phyloP scores from a whole-genome alignment of 176 grass and related monocot species.

The Alopecurus myosuroides region DNA sequence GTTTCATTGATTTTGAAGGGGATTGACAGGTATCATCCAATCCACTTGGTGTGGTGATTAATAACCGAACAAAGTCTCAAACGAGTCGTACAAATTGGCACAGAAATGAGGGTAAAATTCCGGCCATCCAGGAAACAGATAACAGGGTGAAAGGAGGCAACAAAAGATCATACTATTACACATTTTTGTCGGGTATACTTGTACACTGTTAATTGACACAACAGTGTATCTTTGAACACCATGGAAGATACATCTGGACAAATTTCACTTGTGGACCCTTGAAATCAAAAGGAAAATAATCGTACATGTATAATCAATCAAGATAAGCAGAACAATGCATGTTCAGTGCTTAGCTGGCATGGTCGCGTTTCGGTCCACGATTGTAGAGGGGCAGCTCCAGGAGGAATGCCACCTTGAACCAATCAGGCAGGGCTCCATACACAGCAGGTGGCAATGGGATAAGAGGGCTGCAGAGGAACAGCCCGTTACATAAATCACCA shows the following conservation, averaged over 20 bases:
- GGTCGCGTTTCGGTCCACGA: slow-evolving; percentile 34
- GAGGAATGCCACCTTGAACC: slow-evolving; percentile 88
- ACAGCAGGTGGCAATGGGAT: slow-evolving; percentile 69
- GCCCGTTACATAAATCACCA: background rate
- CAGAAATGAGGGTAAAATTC: no score
- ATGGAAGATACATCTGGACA: background rate
- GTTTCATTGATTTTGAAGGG: no score
- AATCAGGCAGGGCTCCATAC: slow-evolving; percentile 66
- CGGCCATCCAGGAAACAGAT: no score
- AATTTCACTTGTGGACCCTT: background rate
- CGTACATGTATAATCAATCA: slow-evolving; percentile 16
- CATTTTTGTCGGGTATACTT: no score
- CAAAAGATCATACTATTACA: no score
- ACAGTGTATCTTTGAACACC: background rate
- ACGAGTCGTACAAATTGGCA: no score
- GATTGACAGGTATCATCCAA: no score
- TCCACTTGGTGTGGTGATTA: no score
- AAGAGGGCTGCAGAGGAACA: slow-evolving; percentile 63
- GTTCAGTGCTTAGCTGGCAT: background rate
- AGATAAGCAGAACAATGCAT: background rate
- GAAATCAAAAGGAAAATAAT: background rate
- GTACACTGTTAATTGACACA: background rate
- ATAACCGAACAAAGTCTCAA: no score
- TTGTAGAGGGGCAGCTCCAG: slow-evolving; percentile 89
- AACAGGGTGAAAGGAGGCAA: no score